Evolutionary conservation across 257 asterid species (phyloP), one percentile per base, ranked within the genome.

Genomic region (Ophiorrhiza pumila): DNA sequence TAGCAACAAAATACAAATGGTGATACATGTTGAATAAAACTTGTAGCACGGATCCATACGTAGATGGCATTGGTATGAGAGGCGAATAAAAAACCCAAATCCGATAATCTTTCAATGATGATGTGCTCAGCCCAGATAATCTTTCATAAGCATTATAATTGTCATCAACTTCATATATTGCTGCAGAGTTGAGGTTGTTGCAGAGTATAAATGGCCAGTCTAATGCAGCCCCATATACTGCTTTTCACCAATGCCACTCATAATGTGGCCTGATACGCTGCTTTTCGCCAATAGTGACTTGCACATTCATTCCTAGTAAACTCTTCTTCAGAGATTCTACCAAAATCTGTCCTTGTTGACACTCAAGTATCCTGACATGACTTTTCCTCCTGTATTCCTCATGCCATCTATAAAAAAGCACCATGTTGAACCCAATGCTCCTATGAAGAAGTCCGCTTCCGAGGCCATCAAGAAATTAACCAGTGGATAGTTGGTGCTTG

Each of bases 401-500:
- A 91, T 92, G 46, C 97, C 98, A 43, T 95, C 99, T 15, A 95
- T 92, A 34, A 95, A 91, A 65, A 78, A 95, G 87, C 96, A 90
- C 96, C 97, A 92, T 0, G 97, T 95, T 0, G 99, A 95, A 12
- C 98, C 99, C 68, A 95, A 77, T 23, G 98, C 97, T 64, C 97
- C 98, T 0, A 89, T 65, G 92, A 92, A 95, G 82, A 87, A 95
- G 78, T 95, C 98, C 0, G 97, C 90, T 71, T 95, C 99, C 17
- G 92, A 69, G 58, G 99, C 98, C 97, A 95, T 87, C 96, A 92
- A 84, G 87, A 92, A 95, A 81, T 95, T 95, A 43, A 90, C 96
- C 4, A 92, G 83, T 34, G 99, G 99, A 68, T 95, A 90, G 55
- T 95, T 95, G 4, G 96, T 95, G 89, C 97, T 90, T 20, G 85